These are phyloP conservation scores for Ogataea salicorniae DNA, from an alignment of 805 yeast species.

Conservation along the genomic window DNA sequence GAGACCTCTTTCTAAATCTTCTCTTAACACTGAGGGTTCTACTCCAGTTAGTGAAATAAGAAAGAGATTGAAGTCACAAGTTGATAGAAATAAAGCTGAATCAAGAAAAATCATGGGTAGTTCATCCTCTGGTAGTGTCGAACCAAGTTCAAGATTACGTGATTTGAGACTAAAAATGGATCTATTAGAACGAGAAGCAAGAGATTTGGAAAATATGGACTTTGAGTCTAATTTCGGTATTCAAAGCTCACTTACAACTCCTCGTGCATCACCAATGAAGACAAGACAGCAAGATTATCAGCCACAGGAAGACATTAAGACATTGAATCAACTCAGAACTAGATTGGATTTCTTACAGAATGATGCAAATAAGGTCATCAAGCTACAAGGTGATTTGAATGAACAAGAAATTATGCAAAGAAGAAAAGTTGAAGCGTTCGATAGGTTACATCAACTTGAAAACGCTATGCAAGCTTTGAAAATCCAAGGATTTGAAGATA, in stretches of 20 bases:
- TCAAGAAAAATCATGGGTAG: slow-evolving; percentile 30
- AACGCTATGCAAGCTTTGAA: slow-evolving; percentile 24
- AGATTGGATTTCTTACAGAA: slow-evolving; percentile 59
- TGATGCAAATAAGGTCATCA: slow-evolving; percentile 73
- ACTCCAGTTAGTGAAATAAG: slow-evolving; percentile 29
- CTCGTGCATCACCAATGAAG: background rate
- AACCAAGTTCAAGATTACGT: slow-evolving; percentile 72
- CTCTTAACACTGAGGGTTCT: slow-evolving; percentile 10
- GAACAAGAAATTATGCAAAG: slow-evolving; percentile 51
- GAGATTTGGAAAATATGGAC: slow-evolving; percentile 81
- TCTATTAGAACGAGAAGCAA: slow-evolving; percentile 74
- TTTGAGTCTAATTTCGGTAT: slow-evolving; percentile 40
- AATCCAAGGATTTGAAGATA: slow-evolving; percentile 14
- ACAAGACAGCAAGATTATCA: slow-evolving; percentile 16
- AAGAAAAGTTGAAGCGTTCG: slow-evolving; percentile 63
- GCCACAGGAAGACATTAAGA: slow-evolving; percentile 48
- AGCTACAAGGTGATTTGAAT: slow-evolving; percentile 46
- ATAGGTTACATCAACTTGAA: slow-evolving; percentile 67
- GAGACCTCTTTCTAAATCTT: slow-evolving; percentile 5
- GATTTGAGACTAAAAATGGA: slow-evolving; percentile 81
- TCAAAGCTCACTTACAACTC: slow-evolving; percentile 6
- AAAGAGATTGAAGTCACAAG: slow-evolving; percentile 39
- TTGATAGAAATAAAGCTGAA: slow-evolving; percentile 43
- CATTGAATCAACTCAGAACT: slow-evolving; percentile 49
- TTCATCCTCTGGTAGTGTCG: slow-evolving; percentile 41